A percentile compares a stretch with the other conserved stretches of the same genome.
phyloP scores from a whole-genome alignment of 2,329 filamentous ascomycete genomes.

The Penicillium sp. region DNA sequence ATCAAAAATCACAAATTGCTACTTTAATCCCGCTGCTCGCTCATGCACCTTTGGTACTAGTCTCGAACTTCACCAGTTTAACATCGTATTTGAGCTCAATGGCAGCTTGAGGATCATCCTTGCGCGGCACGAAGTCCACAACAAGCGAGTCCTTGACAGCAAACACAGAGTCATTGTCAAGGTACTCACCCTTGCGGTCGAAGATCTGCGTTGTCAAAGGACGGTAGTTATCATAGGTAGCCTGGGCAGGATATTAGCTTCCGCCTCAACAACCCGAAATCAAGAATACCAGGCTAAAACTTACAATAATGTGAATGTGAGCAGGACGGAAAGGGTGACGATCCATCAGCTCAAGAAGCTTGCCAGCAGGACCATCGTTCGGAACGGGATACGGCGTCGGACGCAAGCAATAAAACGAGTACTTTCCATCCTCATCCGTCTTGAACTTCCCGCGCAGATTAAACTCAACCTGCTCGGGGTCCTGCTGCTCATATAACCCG shows the following conservation, averaged over 20 bases:
- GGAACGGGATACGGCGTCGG: constrained; percentile 61
- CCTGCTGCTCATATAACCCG: constrained; percentile 71
- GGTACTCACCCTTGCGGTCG: constrained; percentile 63
- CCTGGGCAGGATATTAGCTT: constrained; percentile 33
- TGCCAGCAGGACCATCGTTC: constrained; percentile 58
- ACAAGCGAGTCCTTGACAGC: constrained; percentile 60
- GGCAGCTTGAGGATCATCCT: constrained; percentile 53
- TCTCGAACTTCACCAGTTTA: constrained; percentile 37
- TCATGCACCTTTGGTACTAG: constrained; percentile 11
- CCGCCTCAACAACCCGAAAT: background rate
- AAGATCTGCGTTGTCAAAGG: constrained; percentile 77
- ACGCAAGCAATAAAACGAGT: constrained; percentile 61
- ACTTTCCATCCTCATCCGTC: constrained; percentile 65
- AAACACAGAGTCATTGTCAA: constrained; percentile 60
- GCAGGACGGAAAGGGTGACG: constrained; percentile 62
- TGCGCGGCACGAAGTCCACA: constrained; percentile 56
- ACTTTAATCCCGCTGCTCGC: background rate
- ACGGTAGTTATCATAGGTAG: constrained; percentile 60
- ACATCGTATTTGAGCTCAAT: constrained; percentile 58
- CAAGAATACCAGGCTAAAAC: constrained; percentile 17
- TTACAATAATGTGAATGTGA: constrained; percentile 63
- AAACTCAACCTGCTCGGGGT: constrained; percentile 66
- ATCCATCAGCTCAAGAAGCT: constrained; percentile 58
- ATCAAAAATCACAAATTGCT: background rate
- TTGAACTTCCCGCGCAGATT: constrained; percentile 73